phyloP scores from a whole-genome alignment of 805 yeast genomes.

The Zygosaccharomyces siamensis region DNA sequence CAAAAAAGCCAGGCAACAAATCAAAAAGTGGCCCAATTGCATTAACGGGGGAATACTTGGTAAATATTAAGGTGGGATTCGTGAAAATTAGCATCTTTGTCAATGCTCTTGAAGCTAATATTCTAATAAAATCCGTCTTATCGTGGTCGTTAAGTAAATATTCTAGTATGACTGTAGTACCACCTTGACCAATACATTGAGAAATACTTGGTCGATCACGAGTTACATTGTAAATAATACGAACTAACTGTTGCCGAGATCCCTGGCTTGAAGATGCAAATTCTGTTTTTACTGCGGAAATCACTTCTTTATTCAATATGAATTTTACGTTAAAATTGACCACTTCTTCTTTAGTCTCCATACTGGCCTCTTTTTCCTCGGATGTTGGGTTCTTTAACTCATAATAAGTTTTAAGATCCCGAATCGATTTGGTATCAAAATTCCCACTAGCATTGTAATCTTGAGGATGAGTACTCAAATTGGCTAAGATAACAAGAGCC shows the following conservation, averaged over 20 bases:
- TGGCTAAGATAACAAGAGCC: constrained; percentile 32
- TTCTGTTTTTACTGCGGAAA: constrained; percentile 20
- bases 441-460: constrained; percentile 11
- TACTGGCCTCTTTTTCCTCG: constrained; percentile 10
- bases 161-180: constrained; percentile 38
- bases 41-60: constrained; percentile 39
- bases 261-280: constrained; percentile 18
- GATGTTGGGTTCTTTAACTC: constrained; percentile 27
- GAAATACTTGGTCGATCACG: constrained; percentile 18
- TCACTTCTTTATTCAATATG: constrained; percentile 20
- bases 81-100: constrained; percentile 42
- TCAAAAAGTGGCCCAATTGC: constrained; percentile 45
- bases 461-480: constrained; percentile 27
- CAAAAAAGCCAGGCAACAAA: constrained; percentile 24
- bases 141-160: constrained; percentile 28
- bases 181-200: constrained; percentile 46
- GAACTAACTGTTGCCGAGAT: constrained; percentile 32
- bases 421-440: constrained; percentile 21
- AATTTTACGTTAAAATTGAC: constrained; percentile 18
- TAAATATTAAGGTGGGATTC: constrained; percentile 43
- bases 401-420: constrained; percentile 32
- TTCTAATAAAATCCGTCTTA: constrained; percentile 22
- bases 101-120: constrained; percentile 41
- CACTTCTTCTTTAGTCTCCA: constrained; percentile 21
- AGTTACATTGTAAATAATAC: constrained; percentile 32